phyloP scores from a whole-genome alignment of 148 eudicot species.

The Silene latifolia region DNA sequence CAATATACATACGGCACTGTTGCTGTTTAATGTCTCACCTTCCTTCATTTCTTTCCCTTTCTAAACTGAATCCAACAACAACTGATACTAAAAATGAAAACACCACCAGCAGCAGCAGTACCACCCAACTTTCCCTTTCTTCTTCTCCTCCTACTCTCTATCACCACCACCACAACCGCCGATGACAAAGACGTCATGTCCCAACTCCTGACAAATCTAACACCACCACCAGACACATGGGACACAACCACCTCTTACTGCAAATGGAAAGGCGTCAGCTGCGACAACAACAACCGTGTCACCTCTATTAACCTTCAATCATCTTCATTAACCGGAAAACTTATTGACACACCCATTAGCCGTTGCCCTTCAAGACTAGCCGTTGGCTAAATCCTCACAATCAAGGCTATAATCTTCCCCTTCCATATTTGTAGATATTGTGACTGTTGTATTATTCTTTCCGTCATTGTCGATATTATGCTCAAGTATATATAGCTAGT shows the following conservation, averaged over 20 bases:
- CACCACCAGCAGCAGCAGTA: neutral
- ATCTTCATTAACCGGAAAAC: constrained; percentile 41
- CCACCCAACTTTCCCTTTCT: neutral
- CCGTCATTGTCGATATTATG: too few species aligned
- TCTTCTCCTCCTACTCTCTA: constrained; percentile 12
- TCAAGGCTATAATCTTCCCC: too few species aligned
- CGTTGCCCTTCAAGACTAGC: too few species aligned
- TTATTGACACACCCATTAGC: too few species aligned
- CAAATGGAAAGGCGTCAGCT: constrained; percentile 50
- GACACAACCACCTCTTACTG: constrained; percentile 34
- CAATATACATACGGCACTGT: too few species aligned
- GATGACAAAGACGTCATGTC: constrained; percentile 56
- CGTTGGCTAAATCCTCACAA: too few species aligned
- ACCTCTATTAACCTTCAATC: constrained; percentile 45
- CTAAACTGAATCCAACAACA: neutral
- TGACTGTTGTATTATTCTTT: too few species aligned
- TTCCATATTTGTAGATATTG: too few species aligned
- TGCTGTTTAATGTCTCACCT: neutral
- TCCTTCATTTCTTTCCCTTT: neutral
- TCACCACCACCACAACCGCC: constrained; percentile 23
- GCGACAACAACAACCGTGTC: constrained; percentile 41
- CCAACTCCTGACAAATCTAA: constrained; percentile 30
- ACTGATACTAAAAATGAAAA: neutral
- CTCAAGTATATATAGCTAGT: too few species aligned
- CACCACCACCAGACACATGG: constrained; percentile 45